Evolutionary conservation across 495 filamentous ascomycete genomes (phyloP).

Genomic region (Glarea lozoyensis): DNA sequence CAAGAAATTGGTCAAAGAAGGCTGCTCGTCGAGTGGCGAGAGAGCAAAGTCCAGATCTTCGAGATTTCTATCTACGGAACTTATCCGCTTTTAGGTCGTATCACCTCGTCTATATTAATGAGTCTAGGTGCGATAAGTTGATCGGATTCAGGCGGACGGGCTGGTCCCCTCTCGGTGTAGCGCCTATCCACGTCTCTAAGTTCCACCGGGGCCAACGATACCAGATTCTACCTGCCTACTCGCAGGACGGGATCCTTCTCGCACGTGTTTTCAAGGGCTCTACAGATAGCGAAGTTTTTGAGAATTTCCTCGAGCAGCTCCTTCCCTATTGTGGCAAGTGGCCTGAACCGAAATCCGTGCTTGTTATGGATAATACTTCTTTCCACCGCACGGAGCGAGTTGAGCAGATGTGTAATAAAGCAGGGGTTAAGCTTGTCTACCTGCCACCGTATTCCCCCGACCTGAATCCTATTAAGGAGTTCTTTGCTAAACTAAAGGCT

Average conservation of each 20-base stretch:
- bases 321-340: constrained; percentile 27
- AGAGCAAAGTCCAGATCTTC: constrained; percentile 17
- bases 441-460: constrained; percentile 28
- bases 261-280: constrained; percentile 28
- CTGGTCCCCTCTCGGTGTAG: constrained; percentile 21
- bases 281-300: constrained; percentile 30
- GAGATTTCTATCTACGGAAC: constrained; percentile 15
- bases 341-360: constrained; percentile 29
- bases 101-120: constrained; percentile 27
- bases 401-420: constrained; percentile 24
- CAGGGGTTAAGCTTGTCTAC: constrained; percentile 30
- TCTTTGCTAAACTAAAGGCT: constrained; percentile 11
- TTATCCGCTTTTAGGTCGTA: constrained; percentile 24
- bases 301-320: constrained; percentile 31
- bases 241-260: constrained; percentile 29
- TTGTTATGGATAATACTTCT: constrained; percentile 37
- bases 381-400: constrained; percentile 27
- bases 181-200: constrained; percentile 17
- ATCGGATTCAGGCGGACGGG: constrained; percentile 22
- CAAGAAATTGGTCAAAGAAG: constrained; percentile 14
- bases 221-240: constrained; percentile 32
- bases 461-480: constrained; percentile 28
- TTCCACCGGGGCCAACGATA: constrained; percentile 18
- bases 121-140: constrained; percentile 25
- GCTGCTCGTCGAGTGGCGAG: constrained; percentile 13